phyloP scores from a whole-genome alignment of 2,329 filamentous ascomycete species.

The Geosmithia morbida region DNA sequence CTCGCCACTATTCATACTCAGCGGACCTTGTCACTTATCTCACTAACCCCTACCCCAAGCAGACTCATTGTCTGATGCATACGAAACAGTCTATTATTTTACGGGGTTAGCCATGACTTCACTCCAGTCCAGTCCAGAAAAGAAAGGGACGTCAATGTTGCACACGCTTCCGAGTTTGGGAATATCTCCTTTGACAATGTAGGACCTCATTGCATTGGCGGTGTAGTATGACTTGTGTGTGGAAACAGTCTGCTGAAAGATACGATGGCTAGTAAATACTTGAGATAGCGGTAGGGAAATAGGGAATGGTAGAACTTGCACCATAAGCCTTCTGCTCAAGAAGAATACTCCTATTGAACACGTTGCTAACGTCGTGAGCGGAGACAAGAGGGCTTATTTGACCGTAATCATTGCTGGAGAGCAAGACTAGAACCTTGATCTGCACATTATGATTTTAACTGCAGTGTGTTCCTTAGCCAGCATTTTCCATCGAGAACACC shows the following conservation, averaged over 20 bases:
- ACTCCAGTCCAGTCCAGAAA: conserved; percentile 6
- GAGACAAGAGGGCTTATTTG: conserved; percentile 27
- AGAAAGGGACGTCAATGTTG: conserved; percentile 3
- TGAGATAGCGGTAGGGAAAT: too few relatives aligned
- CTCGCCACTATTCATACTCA: too few relatives aligned
- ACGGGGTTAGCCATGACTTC: conserved; percentile 11
- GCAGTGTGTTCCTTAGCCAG: conserved; percentile 5
- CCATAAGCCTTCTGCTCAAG: conserved; percentile 29
- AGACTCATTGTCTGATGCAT: too few relatives aligned
- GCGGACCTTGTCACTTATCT: too few relatives aligned
- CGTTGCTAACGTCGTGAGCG: conserved; percentile 17
- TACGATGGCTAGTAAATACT: not conserved
- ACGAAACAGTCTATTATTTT: conserved; percentile 5
- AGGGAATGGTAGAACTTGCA: conserved; percentile 11
- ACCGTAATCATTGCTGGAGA: conserved; percentile 20
- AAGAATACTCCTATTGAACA: conserved; percentile 23
- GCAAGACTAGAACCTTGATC: conserved; percentile 21
- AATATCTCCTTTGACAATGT: conserved; percentile 7
- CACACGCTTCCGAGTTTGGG: conserved; percentile 6
- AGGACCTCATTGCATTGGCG: conserved; percentile 3
- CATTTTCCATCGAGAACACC: conserved; percentile 3
- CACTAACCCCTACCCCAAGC: too few relatives aligned
- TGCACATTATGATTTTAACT: conserved; percentile 9
- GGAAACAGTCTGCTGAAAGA: not conserved
- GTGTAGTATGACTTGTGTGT: conserved; percentile 3